Percentiles rank a stretch among this genome's conserved stretches.
phyloP scores from a whole-genome alignment of 177 flowering plant genomes.

The Vitis hybrid region DNA sequence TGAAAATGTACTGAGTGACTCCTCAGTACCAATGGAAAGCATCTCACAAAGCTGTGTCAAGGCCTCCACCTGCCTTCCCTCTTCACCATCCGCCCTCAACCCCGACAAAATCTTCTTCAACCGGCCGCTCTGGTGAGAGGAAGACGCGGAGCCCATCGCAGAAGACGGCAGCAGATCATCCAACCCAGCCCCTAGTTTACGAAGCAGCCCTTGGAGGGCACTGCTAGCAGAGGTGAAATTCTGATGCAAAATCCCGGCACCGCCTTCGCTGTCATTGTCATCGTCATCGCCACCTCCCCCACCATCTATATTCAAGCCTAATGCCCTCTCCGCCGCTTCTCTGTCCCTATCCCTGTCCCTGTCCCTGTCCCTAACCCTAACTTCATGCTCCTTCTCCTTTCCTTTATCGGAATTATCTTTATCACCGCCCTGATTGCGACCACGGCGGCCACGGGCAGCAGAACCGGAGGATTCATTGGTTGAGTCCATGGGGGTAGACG shows the following conservation, averaged over 20 bases:
- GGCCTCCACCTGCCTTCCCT: slow-evolving; percentile 93
- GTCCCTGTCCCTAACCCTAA: slow-evolving; percentile 48
- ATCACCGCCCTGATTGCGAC: slow-evolving; percentile 37
- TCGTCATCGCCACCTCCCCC: slow-evolving; percentile 49
- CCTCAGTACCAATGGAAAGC: slow-evolving; percentile 97
- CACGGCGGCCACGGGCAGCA: slow-evolving; percentile 46
- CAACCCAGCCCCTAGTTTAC: slow-evolving; percentile 92
- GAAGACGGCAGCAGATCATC: slow-evolving; percentile 90
- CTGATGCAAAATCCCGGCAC: slow-evolving; percentile 75
- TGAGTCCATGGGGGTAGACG: slow-evolving; percentile 46
- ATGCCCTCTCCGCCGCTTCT: slow-evolving; percentile 39
- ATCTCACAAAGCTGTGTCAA: slow-evolving; percentile 94
- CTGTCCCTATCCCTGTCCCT: slow-evolving; percentile 38
- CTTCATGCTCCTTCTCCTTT: slow-evolving; percentile 84
- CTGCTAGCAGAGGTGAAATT: slow-evolving; percentile 89
- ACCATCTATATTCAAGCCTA: slow-evolving; percentile 59
- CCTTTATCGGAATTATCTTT: slow-evolving; percentile 70
- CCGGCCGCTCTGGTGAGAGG: slow-evolving; percentile 87
- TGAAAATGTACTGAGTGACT: slow-evolving; percentile 85
- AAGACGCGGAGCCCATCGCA: slow-evolving; percentile 56
- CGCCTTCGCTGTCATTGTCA: slow-evolving; percentile 72
- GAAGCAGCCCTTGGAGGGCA: slow-evolving; percentile 83
- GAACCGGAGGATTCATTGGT: slow-evolving; percentile 61
- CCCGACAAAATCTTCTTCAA: slow-evolving; percentile 94
- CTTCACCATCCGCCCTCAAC: slow-evolving; percentile 94